These are phyloP conservation scores for Piper betle DNA, from an alignment of 164 flowering plant species.

Conservation along the genomic window DNA sequence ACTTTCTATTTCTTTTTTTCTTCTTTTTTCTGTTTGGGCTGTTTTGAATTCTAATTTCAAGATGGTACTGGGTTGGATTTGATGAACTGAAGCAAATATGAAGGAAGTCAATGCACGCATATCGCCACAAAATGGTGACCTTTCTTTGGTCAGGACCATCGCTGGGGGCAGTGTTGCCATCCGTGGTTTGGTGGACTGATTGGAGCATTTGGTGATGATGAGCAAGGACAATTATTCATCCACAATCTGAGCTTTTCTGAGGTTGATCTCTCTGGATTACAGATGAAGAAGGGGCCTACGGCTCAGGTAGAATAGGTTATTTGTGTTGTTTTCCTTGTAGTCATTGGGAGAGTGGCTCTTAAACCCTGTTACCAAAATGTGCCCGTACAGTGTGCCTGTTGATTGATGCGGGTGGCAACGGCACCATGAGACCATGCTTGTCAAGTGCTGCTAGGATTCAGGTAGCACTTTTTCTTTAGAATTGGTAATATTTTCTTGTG, in stretches of 20 bases:
- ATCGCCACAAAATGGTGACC: constrained; percentile 27
- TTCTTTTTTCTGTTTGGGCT: background rate
- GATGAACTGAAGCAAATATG: constrained; percentile 64
- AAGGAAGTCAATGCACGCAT: constrained; percentile 44
- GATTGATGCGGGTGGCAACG: constrained; percentile 81
- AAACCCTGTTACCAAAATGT: background rate
- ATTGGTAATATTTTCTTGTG: too few species aligned
- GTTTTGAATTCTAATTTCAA: background rate
- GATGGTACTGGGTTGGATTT: constrained; percentile 39
- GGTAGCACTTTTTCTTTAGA: constrained; percentile 22
- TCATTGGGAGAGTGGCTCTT: background rate
- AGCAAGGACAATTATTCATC: constrained; percentile 60
- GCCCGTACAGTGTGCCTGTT: constrained; percentile 71
- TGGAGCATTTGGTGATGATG: constrained; percentile 90
- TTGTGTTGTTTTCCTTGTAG: background rate
- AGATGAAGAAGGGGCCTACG: constrained; percentile 63
- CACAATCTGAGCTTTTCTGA: constrained; percentile 53
- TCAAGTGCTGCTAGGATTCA: constrained; percentile 71
- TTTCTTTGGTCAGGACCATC: constrained; percentile 44
- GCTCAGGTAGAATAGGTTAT: constrained; percentile 44
- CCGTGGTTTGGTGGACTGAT: constrained; percentile 80
- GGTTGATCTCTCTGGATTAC: constrained; percentile 56
- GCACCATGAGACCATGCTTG: constrained; percentile 95
- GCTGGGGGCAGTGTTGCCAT: constrained; percentile 95
- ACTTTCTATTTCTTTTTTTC: too few species aligned